These are phyloP conservation scores for Coemansia reversa DNA, from an alignment of 192 early-diverging fungal genomes.

Conservation along the genomic window DNA sequence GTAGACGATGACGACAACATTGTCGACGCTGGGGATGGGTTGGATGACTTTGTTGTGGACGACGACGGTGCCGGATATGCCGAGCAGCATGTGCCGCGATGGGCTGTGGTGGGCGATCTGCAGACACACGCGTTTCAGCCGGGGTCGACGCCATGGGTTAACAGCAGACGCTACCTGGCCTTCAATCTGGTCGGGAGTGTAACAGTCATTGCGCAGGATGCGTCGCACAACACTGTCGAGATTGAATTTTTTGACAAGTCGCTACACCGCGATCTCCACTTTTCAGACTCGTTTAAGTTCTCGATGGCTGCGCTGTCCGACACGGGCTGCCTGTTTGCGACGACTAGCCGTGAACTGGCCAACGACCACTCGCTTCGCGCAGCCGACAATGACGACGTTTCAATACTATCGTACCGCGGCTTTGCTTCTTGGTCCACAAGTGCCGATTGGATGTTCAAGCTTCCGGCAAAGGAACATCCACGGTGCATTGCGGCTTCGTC, in stretches of 20 bases:
- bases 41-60: slow-evolving; percentile 86
- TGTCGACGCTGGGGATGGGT: slow-evolving; percentile 57
- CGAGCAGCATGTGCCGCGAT: slow-evolving; percentile 42
- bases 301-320: slow-evolving; percentile 73
- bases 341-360: slow-evolving; percentile 40
- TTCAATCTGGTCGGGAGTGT: slow-evolving; percentile 87
- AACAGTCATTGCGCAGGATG: slow-evolving; percentile 65
- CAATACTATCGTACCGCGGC: slow-evolving; percentile 70
- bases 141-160: slow-evolving; percentile 68
- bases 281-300: slow-evolving; percentile 76
- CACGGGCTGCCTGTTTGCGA: slow-evolving; percentile 71
- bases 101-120: slow-evolving; percentile 17
- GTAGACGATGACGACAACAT: slow-evolving; percentile 9
- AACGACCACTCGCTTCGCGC: slow-evolving; percentile 52
- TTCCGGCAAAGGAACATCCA: slow-evolving; percentile 70
- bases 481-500: slow-evolving; percentile 72
- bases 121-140: slow-evolving; percentile 71
- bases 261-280: slow-evolving; percentile 72
- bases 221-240: slow-evolving; percentile 70
- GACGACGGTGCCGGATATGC: slow-evolving; percentile 79
- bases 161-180: slow-evolving; percentile 65
- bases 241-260: slow-evolving; percentile 90
- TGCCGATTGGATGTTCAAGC: slow-evolving; percentile 72
- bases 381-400: slow-evolving; percentile 52
- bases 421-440: slow-evolving; percentile 69